Evolutionary conservation across 1,284 basidiomycete genomes (phyloP).

Genomic region (Cutaneotrichosporon dermatis): DNA sequence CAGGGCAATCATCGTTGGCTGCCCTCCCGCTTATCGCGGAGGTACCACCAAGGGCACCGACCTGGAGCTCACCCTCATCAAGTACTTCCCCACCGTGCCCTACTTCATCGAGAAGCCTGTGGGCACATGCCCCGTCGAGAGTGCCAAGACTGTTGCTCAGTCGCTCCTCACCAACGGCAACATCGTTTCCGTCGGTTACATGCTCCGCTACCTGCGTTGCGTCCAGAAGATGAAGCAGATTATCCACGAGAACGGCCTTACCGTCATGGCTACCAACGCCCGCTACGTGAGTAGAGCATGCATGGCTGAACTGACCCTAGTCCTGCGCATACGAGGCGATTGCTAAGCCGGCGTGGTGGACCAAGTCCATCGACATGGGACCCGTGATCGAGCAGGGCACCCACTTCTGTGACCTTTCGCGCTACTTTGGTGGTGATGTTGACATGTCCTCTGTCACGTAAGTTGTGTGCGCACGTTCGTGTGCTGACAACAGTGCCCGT

Average conservation of each 20-base stretch:
- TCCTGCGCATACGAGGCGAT: constrained; percentile 58
- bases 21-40: constrained; percentile 89
- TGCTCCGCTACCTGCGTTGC: constrained; percentile 88
- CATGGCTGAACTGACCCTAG: constrained; percentile 13
- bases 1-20: constrained; percentile 78
- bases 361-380: constrained; percentile 74
- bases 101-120: constrained; percentile 94
- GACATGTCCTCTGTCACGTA: constrained; percentile 58
- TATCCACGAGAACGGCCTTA: constrained; percentile 87
- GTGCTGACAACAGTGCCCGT: constrained; percentile 54
- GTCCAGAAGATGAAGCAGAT: constrained; percentile 99
- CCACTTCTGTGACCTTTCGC: constrained; percentile 64
- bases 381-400: constrained; percentile 97
- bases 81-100: constrained; percentile 83
- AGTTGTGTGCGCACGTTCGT: not conserved
- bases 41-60: constrained; percentile 67
- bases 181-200: constrained; percentile 84
- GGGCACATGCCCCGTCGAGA: constrained; percentile 67
- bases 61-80: constrained; percentile 82
- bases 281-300: constrained; percentile 57
- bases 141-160: constrained; percentile 61
- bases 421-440: constrained; percentile 97
- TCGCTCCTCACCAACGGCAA: constrained; percentile 64
- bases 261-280: constrained; percentile 93
- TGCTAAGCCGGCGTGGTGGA: constrained; percentile 94